phyloP scores from a whole-genome alignment of 1,139 yeast species.

The Geotrichum macrosporum region DNA sequence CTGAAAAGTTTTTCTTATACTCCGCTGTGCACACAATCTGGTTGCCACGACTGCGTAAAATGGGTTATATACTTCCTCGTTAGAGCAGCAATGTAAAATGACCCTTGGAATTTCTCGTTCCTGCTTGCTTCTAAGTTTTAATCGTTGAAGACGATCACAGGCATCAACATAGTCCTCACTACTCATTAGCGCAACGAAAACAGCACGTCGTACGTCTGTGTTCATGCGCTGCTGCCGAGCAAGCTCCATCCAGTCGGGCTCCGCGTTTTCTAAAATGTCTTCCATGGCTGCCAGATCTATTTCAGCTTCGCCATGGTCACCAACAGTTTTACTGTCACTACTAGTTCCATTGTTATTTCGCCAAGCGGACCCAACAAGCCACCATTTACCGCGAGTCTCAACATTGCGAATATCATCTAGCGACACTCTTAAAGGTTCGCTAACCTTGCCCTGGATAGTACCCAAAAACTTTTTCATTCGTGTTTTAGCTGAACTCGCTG shows the following conservation, averaged over 20 bases:
- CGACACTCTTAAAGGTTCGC: slow-evolving; percentile 80
- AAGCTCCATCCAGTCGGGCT: slow-evolving; percentile 83
- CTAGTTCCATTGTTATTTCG: slow-evolving; percentile 41
- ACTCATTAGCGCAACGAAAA: slow-evolving; percentile 90
- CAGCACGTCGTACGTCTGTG: slow-evolving; percentile 89
- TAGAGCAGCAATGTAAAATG: slow-evolving; percentile 75
- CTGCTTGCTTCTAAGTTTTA: slow-evolving; percentile 75
- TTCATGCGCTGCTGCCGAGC: slow-evolving; percentile 90
- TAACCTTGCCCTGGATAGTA: slow-evolving; percentile 39
- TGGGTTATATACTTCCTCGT: slow-evolving; percentile 84
- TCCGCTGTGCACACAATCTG: slow-evolving; percentile 65
- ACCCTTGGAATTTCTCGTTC: slow-evolving; percentile 85
- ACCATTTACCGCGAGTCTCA: slow-evolving; percentile 89
- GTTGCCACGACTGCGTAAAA: slow-evolving; percentile 79
- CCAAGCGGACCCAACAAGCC: slow-evolving; percentile 99
- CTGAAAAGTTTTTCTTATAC: slow-evolving; percentile 77
- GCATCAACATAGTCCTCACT: slow-evolving; percentile 92
- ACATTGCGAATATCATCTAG: slow-evolving; percentile 75
- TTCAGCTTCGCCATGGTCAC: slow-evolving; percentile 21
- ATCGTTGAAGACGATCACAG: slow-evolving; percentile 70
- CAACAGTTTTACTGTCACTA: slow-evolving; percentile 17
- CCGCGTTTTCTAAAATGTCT: slow-evolving; percentile 61
- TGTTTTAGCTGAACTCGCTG: slow-evolving; percentile 46
- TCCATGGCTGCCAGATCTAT: slow-evolving; percentile 40
- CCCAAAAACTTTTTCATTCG: slow-evolving; percentile 69